Conservation (phyloP, 352 stramenopile genomes). For the Thalassiosira livingstoniorum region DNA sequence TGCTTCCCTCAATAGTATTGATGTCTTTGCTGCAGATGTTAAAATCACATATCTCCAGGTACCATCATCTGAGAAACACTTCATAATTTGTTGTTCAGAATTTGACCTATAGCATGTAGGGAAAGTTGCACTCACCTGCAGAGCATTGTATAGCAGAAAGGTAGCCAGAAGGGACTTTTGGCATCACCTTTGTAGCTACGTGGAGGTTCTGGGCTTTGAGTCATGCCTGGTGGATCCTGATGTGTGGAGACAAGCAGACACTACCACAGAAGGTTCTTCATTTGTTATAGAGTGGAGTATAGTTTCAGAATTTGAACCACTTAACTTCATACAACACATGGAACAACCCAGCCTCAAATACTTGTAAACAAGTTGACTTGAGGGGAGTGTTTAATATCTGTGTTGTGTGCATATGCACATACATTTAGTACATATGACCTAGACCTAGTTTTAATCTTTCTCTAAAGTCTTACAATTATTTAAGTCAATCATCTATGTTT, state of each 20-base stretch:
- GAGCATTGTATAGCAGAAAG: conserved; percentile 1
- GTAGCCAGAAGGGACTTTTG: conserved; percentile 11
- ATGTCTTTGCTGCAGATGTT: neutral
- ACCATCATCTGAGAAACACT: neutral
- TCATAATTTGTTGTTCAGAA: neutral
- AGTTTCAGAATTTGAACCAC: too few relatives aligned
- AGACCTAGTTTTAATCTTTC: too few relatives aligned
- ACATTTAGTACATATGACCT: too few relatives aligned
- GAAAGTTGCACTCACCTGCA: neutral
- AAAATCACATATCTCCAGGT: neutral
- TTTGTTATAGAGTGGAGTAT: too few relatives aligned
- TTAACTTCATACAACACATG: too few relatives aligned
- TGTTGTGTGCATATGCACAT: too few relatives aligned
- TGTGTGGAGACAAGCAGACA: conserved; percentile 12
- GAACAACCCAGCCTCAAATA: too few relatives aligned
- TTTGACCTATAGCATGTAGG: neutral
- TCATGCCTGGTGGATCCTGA: conserved; percentile 22
- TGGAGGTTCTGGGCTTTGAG: conserved; percentile 17
- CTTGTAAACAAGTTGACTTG: too few relatives aligned
- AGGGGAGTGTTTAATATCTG: too few relatives aligned
- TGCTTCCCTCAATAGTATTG: neutral
- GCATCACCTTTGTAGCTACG: conserved; percentile 22
- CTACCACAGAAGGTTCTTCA: conserved; percentile 4
- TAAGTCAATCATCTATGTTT: too few relatives aligned
- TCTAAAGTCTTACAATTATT: too few relatives aligned